Evolutionary conservation across 257 asterid genomes (phyloP).

Genomic region (Nicotiana knightiana): DNA sequence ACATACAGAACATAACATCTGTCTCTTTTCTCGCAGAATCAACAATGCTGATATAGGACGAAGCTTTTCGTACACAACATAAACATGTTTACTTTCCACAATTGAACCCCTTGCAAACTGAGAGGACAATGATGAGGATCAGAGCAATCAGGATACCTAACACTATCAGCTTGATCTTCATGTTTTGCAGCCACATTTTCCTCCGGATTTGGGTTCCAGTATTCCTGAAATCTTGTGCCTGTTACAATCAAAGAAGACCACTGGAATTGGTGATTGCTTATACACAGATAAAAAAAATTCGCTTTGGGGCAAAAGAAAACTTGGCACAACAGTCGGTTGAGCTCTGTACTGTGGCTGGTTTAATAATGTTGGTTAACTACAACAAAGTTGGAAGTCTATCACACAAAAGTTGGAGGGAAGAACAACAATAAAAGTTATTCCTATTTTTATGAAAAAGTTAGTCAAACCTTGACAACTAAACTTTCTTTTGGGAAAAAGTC

Average conservation of each 20-base stretch:
- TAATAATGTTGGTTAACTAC: background rate
- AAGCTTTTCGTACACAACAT: conserved; percentile 1
- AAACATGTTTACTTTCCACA: conserved; percentile 33
- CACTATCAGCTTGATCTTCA: conserved; percentile 80
- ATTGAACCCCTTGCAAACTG: conserved; percentile 64
- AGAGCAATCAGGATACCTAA: conserved; percentile 60
- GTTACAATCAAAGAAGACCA: conserved; percentile 9
- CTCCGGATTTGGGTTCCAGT: conserved; percentile 67
- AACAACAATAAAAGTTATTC: background rate
- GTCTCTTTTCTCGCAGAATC: background rate
- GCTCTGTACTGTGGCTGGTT: background rate
- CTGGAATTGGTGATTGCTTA: background rate
- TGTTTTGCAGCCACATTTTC: conserved; percentile 89
- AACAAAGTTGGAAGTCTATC: background rate
- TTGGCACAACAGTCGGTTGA: background rate
- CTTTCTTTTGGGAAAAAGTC: background rate
- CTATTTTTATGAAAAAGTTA: background rate
- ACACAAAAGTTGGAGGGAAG: background rate
- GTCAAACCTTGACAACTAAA: background rate
- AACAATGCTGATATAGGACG: background rate
- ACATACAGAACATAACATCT: background rate
- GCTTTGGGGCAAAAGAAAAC: background rate
- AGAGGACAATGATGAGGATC: conserved; percentile 74
- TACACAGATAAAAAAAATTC: background rate
- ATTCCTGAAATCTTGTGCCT: conserved; percentile 82